phyloP scores from a whole-genome alignment of 495 filamentous ascomycete genomes.

The Neurospora sp. region DNA sequence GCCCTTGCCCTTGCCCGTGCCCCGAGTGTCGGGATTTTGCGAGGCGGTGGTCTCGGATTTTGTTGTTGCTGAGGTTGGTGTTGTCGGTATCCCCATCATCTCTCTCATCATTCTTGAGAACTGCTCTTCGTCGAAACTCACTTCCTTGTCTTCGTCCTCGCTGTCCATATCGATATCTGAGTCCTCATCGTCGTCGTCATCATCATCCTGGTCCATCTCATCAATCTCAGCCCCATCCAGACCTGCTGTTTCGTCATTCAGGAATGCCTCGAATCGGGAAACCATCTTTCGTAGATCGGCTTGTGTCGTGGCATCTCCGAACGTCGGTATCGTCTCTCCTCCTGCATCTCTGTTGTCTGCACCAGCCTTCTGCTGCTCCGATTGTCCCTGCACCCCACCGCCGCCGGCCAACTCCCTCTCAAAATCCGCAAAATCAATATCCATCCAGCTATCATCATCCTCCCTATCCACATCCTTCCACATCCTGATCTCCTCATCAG shows the following conservation, averaged over 20 bases:
- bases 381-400: constrained; percentile 7
- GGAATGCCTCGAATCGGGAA: constrained; percentile 79
- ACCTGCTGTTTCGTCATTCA: constrained; percentile 77
- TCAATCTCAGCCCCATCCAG: constrained; percentile 69
- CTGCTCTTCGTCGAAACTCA: constrained; percentile 74
- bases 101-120: constrained; percentile 84
- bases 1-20: background rate
- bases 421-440: constrained; percentile 83
- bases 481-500: constrained; percentile 55
- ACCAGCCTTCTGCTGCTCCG: background rate
- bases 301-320: constrained; percentile 72
- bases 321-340: constrained; percentile 15
- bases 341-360: background rate
- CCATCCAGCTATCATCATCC: constrained; percentile 86
- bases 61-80: constrained; percentile 3
- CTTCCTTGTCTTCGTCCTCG: constrained; percentile 59
- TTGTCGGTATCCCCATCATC: constrained; percentile 74
- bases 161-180: constrained; percentile 31
- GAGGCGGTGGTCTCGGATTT: constrained; percentile 1
- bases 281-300: constrained; percentile 85
- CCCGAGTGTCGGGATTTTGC: constrained; percentile 2
- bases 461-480: constrained; percentile 54
- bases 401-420: constrained; percentile 57
- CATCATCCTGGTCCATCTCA: constrained; percentile 57
- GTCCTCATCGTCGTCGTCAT: constrained; percentile 32